phyloP scores from a whole-genome alignment of 148 eudicot genomes.

The Heliosperma pusillum region DNA sequence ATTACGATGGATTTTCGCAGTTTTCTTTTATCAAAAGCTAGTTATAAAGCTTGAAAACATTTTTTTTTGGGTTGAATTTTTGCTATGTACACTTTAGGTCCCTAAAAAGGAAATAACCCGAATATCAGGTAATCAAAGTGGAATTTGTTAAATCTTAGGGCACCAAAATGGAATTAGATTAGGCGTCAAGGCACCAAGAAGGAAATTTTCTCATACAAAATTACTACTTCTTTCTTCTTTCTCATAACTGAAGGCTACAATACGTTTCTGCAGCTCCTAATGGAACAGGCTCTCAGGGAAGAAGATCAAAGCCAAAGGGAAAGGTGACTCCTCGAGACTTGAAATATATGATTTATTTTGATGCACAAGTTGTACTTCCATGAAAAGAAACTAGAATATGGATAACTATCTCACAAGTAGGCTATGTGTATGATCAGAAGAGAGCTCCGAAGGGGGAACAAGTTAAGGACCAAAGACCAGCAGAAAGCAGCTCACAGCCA shows the following conservation, averaged over 20 bases:
- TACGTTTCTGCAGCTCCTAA: constrained; percentile 54
- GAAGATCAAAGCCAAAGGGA: constrained; percentile 54
- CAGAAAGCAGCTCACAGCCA: constrained; percentile 38
- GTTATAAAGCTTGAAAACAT: not conserved
- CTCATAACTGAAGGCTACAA: constrained; percentile 8
- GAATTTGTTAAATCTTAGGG: not conserved
- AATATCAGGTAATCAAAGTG: not conserved
- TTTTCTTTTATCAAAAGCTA: too few relatives aligned
- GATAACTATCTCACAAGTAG: constrained; percentile 31
- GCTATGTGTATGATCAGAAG: constrained; percentile 50
- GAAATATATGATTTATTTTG: constrained; percentile 7
- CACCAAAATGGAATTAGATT: not conserved
- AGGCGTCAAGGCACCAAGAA: not conserved
- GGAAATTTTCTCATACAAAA: not conserved
- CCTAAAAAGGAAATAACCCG: not conserved
- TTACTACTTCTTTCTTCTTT: not conserved
- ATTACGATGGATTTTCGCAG: too few relatives aligned
- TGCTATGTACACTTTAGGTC: not conserved
- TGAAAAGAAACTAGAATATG: constrained; percentile 9
- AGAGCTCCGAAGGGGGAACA: constrained; percentile 40
- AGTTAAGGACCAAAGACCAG: constrained; percentile 30
- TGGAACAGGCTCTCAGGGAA: constrained; percentile 64
- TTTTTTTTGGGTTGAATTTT: not conserved
- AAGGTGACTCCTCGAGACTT: constrained; percentile 48
- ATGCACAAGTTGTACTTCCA: not conserved